phyloP scores from a whole-genome alignment of 2,329 filamentous ascomycete genomes.

The Pyrenophora tritici-repentis region DNA sequence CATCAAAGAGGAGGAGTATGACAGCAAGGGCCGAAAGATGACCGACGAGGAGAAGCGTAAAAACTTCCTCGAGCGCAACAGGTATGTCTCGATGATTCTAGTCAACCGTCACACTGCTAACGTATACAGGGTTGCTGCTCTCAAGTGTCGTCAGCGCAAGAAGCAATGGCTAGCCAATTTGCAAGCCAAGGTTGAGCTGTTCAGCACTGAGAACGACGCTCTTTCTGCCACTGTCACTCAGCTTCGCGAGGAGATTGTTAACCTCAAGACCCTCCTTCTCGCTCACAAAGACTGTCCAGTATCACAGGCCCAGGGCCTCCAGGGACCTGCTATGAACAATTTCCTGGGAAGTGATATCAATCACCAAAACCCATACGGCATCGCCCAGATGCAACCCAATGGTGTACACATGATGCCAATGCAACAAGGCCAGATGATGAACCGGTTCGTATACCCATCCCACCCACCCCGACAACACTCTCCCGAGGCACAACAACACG shows the following conservation, averaged over 20 bases:
- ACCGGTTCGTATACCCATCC: conserved; percentile 43
- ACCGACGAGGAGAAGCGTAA: conserved; percentile 98
- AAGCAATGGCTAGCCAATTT: conserved; percentile 98
- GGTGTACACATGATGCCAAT: conserved; percentile 51
- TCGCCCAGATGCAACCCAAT: conserved; percentile 51
- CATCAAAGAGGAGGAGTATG: conserved; percentile 44
- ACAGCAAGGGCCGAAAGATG: conserved; percentile 77
- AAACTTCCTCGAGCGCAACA: conserved; percentile 95
- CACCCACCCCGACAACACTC: conserved; percentile 19
- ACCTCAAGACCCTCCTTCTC: conserved; percentile 87
- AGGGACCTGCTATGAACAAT: conserved; percentile 55
- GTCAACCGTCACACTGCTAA: conserved; percentile 24
- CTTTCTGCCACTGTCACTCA: conserved; percentile 82
- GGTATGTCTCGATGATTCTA: conserved; percentile 62
- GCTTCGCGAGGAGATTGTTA: conserved; percentile 89
- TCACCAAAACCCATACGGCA: conserved; percentile 56
- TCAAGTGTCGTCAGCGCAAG: conserved; percentile 97
- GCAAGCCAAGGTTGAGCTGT: conserved; percentile 92
- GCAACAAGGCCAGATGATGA: conserved; percentile 46
- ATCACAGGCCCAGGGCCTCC: conserved; percentile 80
- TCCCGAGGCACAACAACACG: conserved; percentile 36
- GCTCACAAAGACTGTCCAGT: conserved; percentile 97
- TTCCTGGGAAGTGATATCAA: conserved; percentile 54
- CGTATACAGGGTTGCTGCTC: conserved; percentile 72
- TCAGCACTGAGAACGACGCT: conserved; percentile 87